Base-by-base conservation (phyloP, 2,329 filamentous ascomycete species). In the Fragosphaeria purpurea region DNA sequence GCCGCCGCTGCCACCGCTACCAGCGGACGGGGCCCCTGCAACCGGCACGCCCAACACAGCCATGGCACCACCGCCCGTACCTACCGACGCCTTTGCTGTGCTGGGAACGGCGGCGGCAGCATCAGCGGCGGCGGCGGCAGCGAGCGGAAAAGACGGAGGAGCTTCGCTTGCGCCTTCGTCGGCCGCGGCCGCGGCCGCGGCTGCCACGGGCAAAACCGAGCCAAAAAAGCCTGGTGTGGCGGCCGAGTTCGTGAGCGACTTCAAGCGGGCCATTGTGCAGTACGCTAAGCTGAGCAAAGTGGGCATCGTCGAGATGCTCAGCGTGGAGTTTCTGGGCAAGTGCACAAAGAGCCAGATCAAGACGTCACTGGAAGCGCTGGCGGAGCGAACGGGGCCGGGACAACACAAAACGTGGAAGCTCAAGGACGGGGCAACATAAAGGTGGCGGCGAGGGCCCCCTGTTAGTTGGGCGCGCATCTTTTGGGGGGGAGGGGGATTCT, bases 221-320 rank as follows among this genome's bases (percentile, higher is more conserved):
- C 22, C 22, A 57, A 67, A 55, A 50, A 47, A 56, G 5, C 53
- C 55, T 10, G 65, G 72, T 33, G 73, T 89, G 13, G 75, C 80
- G 4, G 65, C 70, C 1, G 79, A 85, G 8, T 70, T 82, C 41
- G 63, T 88, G 35, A 70, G 72, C 1, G 65, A 82, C 9, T 88
- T 94, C 65, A 89, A 83, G 63, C 69, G 74, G 34, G 79, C 79
- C 1, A 74, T 94, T n/a, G 67, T 82, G 55, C 77, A 85, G 43
- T 66, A 67, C 56, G 62, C 62, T 13, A 67, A 64, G 41, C 70
- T 88, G 46, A 86, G 80, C 40, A 93, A 93, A 67, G 66, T 82
- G 2, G 87, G 85, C 7, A 68, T 93, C 58, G 73, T 88, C 7
- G 87, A 91, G 64, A 74, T 85, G 5, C 65, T 94, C 53, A 87